Percentiles rank a stretch among this genome's conserved stretches.
phyloP scores from a whole-genome alignment of 1,139 yeast species.

The Candida frijolesensis region DNA sequence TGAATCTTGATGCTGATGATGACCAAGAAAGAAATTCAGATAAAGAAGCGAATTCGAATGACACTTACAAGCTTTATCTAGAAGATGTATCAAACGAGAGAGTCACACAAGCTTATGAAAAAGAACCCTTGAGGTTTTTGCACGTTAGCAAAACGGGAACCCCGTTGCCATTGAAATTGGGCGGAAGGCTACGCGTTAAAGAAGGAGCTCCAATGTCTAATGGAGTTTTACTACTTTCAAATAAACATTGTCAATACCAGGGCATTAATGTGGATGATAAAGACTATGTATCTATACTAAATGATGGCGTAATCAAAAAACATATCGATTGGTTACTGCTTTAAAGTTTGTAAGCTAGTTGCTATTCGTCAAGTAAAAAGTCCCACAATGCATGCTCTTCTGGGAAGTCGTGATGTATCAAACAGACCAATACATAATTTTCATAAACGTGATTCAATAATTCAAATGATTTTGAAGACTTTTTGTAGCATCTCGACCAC shows the following conservation, averaged over 20 bases:
- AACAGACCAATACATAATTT: constrained; percentile 73
- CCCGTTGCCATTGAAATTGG: constrained; percentile 42
- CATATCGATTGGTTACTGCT: constrained; percentile 27
- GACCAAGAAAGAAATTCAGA: constrained; percentile 1
- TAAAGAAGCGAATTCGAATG: constrained; percentile 1
- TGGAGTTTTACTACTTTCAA: constrained; percentile 37
- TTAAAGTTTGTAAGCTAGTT: constrained; percentile 18
- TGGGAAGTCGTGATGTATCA: constrained; percentile 82
- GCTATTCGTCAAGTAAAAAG: constrained; percentile 41
- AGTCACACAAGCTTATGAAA: constrained; percentile 43
- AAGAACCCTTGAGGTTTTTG: constrained; percentile 38
- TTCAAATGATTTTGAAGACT: constrained; percentile 53
- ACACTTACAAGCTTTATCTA: constrained; percentile 35
- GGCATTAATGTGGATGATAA: constrained; percentile 30
- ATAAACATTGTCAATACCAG: constrained; percentile 34
- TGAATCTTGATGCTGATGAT: constrained; percentile 30
- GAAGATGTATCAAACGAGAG: constrained; percentile 31
- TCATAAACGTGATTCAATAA: constrained; percentile 63
- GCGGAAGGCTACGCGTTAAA: constrained; percentile 37
- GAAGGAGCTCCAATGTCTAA: constrained; percentile 34
- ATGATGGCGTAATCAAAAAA: constrained; percentile 36
- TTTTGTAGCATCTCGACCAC: constrained; percentile 83
- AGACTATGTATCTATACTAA: constrained; percentile 29
- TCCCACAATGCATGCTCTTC: constrained; percentile 82
- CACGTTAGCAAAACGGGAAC: constrained; percentile 22